A percentile compares a stretch with the other conserved stretches of the same genome.
Evolutionary conservation across 176 grass and related monocot genomes (phyloP).

Genomic region (Leersia perrieri): DNA sequence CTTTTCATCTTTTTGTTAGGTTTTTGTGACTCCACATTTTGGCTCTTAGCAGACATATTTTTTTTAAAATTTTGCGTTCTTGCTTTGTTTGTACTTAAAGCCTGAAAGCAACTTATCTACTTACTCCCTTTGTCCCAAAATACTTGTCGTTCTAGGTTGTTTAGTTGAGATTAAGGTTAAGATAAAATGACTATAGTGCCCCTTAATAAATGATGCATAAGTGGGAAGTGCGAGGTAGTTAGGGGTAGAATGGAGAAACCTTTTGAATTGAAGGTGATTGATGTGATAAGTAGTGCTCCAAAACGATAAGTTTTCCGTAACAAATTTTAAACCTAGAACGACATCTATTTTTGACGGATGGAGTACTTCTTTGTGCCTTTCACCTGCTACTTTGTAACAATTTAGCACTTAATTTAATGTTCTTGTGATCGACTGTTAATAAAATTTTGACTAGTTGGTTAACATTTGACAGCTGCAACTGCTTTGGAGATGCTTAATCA

Average conservation of each 20-base stretch:
- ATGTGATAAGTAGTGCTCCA: too few species aligned
- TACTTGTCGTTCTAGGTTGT: too few species aligned
- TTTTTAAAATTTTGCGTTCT: neutral
- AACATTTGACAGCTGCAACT: constrained; percentile 35
- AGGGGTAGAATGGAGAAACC: too few species aligned
- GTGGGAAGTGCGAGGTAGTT: too few species aligned
- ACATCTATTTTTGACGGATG: too few species aligned
- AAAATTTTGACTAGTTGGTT: constrained; percentile 18
- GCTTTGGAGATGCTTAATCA: constrained; percentile 74
- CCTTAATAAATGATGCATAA: too few species aligned
- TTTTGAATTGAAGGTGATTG: too few species aligned
- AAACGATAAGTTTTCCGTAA: too few species aligned
- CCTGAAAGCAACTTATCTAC: neutral
- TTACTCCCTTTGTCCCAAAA: too few species aligned
- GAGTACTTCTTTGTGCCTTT: neutral
- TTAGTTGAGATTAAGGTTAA: too few species aligned
- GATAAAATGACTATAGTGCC: too few species aligned
- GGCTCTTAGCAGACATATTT: neutral
- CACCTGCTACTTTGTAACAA: neutral
- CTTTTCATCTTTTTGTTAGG: neutral
- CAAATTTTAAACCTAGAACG: too few species aligned
- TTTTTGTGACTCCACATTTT: neutral
- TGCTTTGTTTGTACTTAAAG: neutral
- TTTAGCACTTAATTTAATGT: neutral
- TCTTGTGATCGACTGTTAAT: neutral